Base-by-base conservation (phyloP, 176 grass and related monocot genomes). In the Saccharum officinarum region DNA sequence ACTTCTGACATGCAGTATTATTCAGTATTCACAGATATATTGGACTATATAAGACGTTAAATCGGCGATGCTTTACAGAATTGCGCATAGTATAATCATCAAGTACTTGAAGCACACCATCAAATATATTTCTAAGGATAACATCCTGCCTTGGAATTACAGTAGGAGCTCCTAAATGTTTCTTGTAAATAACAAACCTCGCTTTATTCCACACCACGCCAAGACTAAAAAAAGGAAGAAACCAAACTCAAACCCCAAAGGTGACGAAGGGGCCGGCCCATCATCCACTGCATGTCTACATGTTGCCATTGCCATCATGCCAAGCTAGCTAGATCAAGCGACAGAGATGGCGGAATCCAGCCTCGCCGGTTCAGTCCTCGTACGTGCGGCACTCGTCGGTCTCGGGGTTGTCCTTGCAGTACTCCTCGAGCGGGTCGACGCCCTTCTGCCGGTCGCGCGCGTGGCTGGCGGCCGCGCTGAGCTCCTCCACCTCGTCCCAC, bases 401-500 rank as follows among this genome's bases (percentile, higher is more conserved):
- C 78, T 92, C 93, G 9, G 93, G 96, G 84, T 95, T 94, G 54
- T 98, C 93, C 88, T 95, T 85, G 91, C 93, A 98, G 83, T 80
- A 98, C 77, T 87, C 78, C 80, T 98, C 93, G 44, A 98, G 91
- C 61, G 96, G 96, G 71, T 98, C 93, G 41, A 31, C 82, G 54
- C 46, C 66, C 87, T 98, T 95, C 49, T 68, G 77, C 86, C 81
- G 89, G 65, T 98, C 96, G 45, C 96, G 85, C 25, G 89, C 89
- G 57, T 95, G 91, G 81, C 91, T 91, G 4, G 96, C 96, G 10
- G 96, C 88, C 44, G 93, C 91, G 81, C 86, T 92, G 62, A 98
- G 96, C 88, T 98, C 91, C 93, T 95, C 96, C 87, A 98, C 96
- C 80, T 98, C 93, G 67, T 98, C 96, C 96, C 96, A 98, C 40